Percentiles rank a stretch among this genome's conserved stretches.
These are phyloP conservation scores for Apostasia shenzhenica DNA, from an alignment of 106 monocot species.

Conservation along the genomic window DNA sequence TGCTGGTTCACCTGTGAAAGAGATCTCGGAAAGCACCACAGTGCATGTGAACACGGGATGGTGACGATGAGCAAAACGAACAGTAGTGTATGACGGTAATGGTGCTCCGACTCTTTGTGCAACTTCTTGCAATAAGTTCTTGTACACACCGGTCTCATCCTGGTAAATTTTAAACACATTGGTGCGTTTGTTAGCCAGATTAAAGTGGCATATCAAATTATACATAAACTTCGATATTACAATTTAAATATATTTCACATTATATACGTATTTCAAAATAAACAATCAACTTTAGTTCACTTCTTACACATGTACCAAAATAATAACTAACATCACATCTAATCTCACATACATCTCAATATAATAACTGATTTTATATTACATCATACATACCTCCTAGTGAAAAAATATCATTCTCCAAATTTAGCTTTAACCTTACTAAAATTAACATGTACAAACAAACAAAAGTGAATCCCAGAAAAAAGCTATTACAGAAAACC, in stretches of 20 bases:
- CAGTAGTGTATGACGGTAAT: constrained; percentile 75
- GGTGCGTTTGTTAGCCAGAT: too few relatives aligned
- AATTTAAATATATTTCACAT: too few relatives aligned
- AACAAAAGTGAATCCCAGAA: neutral
- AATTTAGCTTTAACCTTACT: too few relatives aligned
- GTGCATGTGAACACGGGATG: constrained; percentile 82
- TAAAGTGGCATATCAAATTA: too few relatives aligned
- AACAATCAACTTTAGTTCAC: too few relatives aligned
- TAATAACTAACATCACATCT: too few relatives aligned
- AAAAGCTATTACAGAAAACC: too few relatives aligned
- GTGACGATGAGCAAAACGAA: constrained; percentile 81
- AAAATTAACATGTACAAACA: neutral
- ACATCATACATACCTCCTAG: neutral
- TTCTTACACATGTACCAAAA: too few relatives aligned
- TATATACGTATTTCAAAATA: too few relatives aligned
- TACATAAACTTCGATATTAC: too few relatives aligned
- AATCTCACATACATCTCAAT: too few relatives aligned
- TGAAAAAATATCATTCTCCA: neutral
- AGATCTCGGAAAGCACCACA: constrained; percentile 86
- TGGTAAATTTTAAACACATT: constrained; percentile 13
- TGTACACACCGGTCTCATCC: constrained; percentile 99
- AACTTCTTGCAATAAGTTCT: constrained; percentile 95
- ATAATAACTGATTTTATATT: neutral
- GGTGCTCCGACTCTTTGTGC: constrained; percentile 93
- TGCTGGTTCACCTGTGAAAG: constrained; percentile 90